phyloP scores from a whole-genome alignment of 2,329 filamentous ascomycete genomes.

The Neopestalotiopsis sp. region DNA sequence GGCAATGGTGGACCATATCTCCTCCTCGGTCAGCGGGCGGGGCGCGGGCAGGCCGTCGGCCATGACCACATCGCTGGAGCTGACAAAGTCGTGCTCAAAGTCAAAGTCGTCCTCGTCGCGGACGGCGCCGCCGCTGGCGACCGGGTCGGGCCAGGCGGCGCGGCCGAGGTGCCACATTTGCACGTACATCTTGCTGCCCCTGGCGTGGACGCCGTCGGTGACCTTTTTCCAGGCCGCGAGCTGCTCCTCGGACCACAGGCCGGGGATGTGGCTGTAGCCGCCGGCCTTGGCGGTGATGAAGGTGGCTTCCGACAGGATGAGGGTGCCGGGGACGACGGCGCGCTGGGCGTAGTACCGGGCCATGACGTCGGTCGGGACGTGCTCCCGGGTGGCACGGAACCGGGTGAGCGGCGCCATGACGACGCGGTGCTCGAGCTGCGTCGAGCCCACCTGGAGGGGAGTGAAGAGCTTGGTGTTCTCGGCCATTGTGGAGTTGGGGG shows the following conservation, averaged over 20 bases:
- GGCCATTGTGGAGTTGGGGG: slow-evolving; percentile 19
- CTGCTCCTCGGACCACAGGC: slow-evolving; percentile 58
- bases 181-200: slow-evolving; percentile 61
- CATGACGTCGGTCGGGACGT: slow-evolving; percentile 43
- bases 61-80: slow-evolving; percentile 35
- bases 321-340: slow-evolving; percentile 43
- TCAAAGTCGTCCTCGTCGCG: slow-evolving; percentile 33
- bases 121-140: slow-evolving; percentile 23
- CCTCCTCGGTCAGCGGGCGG: slow-evolving; percentile 33
- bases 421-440: slow-evolving; percentile 55
- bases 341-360: slow-evolving; percentile 50
- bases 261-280: slow-evolving; percentile 53
- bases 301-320: slow-evolving; percentile 62
- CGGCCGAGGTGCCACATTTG: slow-evolving; percentile 70
- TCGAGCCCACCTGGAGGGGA: slow-evolving; percentile 48
- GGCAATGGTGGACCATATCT: slow-evolving; percentile 22
- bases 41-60: slow-evolving; percentile 23
- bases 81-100: slow-evolving; percentile 32
- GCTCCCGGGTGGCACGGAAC: slow-evolving; percentile 47
- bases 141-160: slow-evolving; percentile 43
- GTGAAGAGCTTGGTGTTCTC: slow-evolving; percentile 40
- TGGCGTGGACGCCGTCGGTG: slow-evolving; percentile 62
- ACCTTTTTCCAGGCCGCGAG: slow-evolving; percentile 60
- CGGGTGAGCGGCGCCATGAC: slow-evolving; percentile 58
- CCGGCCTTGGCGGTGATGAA: slow-evolving; percentile 53